phyloP scores from a whole-genome alignment of 805 yeast species.

The Metschnikowia lochheadii region DNA sequence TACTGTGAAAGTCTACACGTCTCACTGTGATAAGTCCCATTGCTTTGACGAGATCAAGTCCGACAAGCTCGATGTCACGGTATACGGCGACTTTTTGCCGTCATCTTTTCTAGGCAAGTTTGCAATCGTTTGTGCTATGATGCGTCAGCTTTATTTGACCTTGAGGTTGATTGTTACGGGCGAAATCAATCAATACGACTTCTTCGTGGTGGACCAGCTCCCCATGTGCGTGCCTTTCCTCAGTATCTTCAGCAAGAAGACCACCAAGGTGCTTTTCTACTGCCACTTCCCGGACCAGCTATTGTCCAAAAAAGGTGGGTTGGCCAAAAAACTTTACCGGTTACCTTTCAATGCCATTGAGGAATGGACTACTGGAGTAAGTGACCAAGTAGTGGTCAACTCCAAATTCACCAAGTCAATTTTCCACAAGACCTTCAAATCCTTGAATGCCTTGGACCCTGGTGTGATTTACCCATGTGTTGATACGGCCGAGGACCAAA shows the following conservation, averaged over 20 bases:
- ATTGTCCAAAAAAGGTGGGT: constrained; percentile 55
- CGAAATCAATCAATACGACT: constrained; percentile 53
- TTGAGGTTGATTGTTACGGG: constrained; percentile 44
- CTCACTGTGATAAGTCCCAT: constrained; percentile 83
- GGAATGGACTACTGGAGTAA: constrained; percentile 67
- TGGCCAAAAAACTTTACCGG: constrained; percentile 63
- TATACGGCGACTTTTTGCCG: constrained; percentile 83
- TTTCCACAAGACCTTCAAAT: constrained; percentile 60
- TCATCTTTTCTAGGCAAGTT: constrained; percentile 61
- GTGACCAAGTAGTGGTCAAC: constrained; percentile 84
- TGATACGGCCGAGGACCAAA: constrained; percentile 29
- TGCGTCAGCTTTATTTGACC: constrained; percentile 74
- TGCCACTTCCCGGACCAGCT: constrained; percentile 95
- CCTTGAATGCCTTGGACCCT: constrained; percentile 38
- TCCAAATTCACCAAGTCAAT: constrained; percentile 75
- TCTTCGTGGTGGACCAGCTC: constrained; percentile 82
- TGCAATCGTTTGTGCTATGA: constrained; percentile 74
- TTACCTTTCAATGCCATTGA: constrained; percentile 81
- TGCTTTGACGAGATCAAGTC: constrained; percentile 85
- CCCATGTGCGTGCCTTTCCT: constrained; percentile 79
- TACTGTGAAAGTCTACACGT: constrained; percentile 69
- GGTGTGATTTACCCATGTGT: constrained; percentile 79
- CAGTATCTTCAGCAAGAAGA: constrained; percentile 35
- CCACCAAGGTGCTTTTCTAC: constrained; percentile 67
- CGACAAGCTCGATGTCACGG: constrained; percentile 57